Percentiles rank a stretch among this genome's conserved stretches.
These are phyloP conservation scores for Viola odorata DNA, from an alignment of 345 rosid species.

Conservation along the genomic window DNA sequence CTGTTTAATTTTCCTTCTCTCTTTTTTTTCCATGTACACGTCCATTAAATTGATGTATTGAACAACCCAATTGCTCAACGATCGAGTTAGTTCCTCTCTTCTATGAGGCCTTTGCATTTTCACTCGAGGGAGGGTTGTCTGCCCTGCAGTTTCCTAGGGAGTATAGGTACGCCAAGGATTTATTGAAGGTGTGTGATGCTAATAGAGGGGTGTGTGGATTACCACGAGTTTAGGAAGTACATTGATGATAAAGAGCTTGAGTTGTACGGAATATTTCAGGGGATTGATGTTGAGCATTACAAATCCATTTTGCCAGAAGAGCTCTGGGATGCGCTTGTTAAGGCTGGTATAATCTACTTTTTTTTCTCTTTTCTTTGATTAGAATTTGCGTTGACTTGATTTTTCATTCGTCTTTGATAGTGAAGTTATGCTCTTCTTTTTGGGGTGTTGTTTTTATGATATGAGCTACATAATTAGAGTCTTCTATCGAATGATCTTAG, in stretches of 20 bases:
- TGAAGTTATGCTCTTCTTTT: too few species aligned
- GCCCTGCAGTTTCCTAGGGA: conserved; percentile 66
- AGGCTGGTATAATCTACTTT: conserved; percentile 52
- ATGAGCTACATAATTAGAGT: too few species aligned
- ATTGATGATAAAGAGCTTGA: conserved; percentile 87
- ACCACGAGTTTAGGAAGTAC: conserved; percentile 74
- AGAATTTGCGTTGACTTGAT: not conserved
- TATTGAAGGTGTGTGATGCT: conserved; percentile 69
- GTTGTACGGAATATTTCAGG: conserved; percentile 58
- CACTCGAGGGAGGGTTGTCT: conserved; percentile 76
- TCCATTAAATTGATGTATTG: too few species aligned
- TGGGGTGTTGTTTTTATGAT: too few species aligned
- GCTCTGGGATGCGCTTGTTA: conserved; percentile 72
- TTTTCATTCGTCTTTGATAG: too few species aligned
- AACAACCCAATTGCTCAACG: too few species aligned
- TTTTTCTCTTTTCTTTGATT: not conserved
- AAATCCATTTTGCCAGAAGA: conserved; percentile 87
- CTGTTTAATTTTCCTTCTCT: not conserved
- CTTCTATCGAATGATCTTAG: too few species aligned
- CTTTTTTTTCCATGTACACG: not conserved
- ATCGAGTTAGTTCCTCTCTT: too few species aligned
- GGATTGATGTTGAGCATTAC: conserved; percentile 68
- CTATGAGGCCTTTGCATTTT: too few species aligned
- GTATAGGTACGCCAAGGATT: conserved; percentile 75
- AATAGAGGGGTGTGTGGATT: conserved; percentile 86